Evolutionary conservation across 768 basidiomycete genomes (phyloP).

Genomic region (Epithele typhae): DNA sequence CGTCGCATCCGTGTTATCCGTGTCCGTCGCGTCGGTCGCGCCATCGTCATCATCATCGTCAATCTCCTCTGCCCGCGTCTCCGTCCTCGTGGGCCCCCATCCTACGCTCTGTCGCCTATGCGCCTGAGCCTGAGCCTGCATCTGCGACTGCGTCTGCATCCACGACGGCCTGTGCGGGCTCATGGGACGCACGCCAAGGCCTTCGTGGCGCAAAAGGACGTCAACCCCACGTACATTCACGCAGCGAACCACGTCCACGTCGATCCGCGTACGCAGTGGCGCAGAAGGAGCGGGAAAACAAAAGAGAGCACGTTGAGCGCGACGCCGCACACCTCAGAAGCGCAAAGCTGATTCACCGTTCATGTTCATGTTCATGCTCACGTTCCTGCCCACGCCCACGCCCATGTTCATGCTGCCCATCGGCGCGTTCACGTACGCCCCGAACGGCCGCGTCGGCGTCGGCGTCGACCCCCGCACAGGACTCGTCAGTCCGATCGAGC

Average conservation of each 20-base stretch:
- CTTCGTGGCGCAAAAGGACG: no score
- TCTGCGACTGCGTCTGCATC: slow-evolving; percentile 2
- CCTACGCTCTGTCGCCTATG: background rate
- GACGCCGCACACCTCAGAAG: slow-evolving; percentile 25
- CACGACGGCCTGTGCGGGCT: slow-evolving; percentile 24
- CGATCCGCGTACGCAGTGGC: no score
- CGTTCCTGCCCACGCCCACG: no score
- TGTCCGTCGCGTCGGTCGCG: slow-evolving; percentile 24
- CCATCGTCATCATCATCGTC: slow-evolving; percentile 31
- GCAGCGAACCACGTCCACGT: no score
- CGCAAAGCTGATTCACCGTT: slow-evolving; percentile 49
- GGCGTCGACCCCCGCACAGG: slow-evolving; percentile 26
- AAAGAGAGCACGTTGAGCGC: slow-evolving; percentile 16
- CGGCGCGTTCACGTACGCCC: no score
- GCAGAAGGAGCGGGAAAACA: background rate
- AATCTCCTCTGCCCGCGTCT: slow-evolving; percentile 3
- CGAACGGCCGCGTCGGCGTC: slow-evolving; percentile 31
- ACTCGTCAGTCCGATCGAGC: slow-evolving; percentile 9
- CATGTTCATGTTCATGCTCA: no score
- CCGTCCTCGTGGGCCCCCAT: slow-evolving; percentile 4
- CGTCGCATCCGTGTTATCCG: slow-evolving; percentile 33
- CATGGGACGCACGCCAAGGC: slow-evolving; percentile 3
- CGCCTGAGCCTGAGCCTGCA: no score
- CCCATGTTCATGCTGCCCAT: no score
- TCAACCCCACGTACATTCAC: no score